These are phyloP conservation scores for Psilocybe sp. DNA, from an alignment of 768 basidiomycete genomes.

Conservation along the genomic window DNA sequence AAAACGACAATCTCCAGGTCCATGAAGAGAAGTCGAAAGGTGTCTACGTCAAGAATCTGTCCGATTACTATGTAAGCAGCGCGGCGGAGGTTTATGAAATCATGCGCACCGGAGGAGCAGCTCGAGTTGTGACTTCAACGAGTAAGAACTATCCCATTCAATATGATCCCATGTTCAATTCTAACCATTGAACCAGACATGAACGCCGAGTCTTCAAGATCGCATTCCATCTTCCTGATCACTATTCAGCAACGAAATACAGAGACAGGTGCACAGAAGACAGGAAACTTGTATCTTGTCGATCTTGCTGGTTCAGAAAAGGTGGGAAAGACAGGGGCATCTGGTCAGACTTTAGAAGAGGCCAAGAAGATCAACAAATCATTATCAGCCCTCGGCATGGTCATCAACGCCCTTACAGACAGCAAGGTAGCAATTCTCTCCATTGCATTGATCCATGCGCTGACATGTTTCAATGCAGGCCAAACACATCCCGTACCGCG, in stretches of 20 bases:
- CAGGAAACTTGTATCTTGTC: constrained; percentile 94
- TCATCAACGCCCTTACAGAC: constrained; percentile 97
- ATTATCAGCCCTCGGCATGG: constrained; percentile 96
- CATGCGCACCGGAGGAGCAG: constrained; percentile 93
- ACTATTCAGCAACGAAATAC: constrained; percentile 96
- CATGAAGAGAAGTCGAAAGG: constrained; percentile 98
- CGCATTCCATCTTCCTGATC: constrained; percentile 98
- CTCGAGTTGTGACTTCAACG: constrained; percentile 90
- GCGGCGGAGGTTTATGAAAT: constrained; percentile 97
- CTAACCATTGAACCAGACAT: constrained; percentile 61
- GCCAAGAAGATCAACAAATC: constrained; percentile 99
- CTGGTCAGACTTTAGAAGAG: constrained; percentile 97
- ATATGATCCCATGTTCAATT: not conserved
- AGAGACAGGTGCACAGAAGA: constrained; percentile 93
- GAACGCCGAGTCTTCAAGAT: constrained; percentile 99
- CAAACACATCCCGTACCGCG: constrained; percentile 96
- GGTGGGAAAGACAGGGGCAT: constrained; percentile 98
- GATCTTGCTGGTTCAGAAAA: constrained; percentile 99
- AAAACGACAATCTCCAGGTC: constrained; percentile 97
- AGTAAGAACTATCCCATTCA: constrained; percentile 52
- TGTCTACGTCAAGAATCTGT: constrained; percentile 96
- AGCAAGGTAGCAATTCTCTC: constrained; percentile 59
- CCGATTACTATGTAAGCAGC: constrained; percentile 97
- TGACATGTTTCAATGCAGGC: constrained; percentile 47
- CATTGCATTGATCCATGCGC: not conserved